Base-by-base conservation (phyloP, 2,329 filamentous ascomycete species). In the Sphaerulina musiva region DNA sequence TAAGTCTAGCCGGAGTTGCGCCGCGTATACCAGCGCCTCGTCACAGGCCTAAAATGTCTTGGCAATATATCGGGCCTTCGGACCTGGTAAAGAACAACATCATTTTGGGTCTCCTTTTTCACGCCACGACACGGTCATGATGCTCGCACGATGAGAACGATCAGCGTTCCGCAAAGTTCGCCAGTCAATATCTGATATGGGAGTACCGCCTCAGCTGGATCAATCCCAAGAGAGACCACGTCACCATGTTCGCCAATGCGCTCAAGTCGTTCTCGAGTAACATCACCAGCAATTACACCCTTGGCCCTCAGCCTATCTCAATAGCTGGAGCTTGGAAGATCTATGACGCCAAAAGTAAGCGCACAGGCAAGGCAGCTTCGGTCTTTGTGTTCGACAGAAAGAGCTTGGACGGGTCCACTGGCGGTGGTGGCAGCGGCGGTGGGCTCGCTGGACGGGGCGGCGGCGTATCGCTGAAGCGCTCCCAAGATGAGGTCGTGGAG, bases 271-370 rank as follows among this genome's bases (percentile, higher is more conserved):
- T 97, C 71, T 86, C 85, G 61, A 92, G 87, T 57, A 95, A 96
- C 74, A 97, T 98, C 74, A 85, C 84, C 56, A 84, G 86, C 68
- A 95, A 95, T 74, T 98, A 98, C 73, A 83, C 86, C 63, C 78
- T 97, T 61, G 85, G 89, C 20, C 79, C 84, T 26, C 83, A 82
- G 56, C 81, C 87, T 9, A 85, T 83, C n/a, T 87, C 89, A 48
- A 83, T 83, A 49, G 88, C 91, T 12, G 93, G 93, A 14, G 89
- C 91, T 55, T 98, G 93, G 93, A 95, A 90, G 76, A 93, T 98
- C 66, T 92, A 92, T 78, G 91, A 96, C 74, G 91, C 88, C 55
- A 97, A 95, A 77, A 95, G 95, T 75, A 97, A 96, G 74, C 89
- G 87, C 31, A 95, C 90, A 0, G 89, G 88, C 62, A 95, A 93